Evolutionary conservation across 805 yeast genomes (phyloP).

Genomic region (Candida coleopterorum): DNA sequence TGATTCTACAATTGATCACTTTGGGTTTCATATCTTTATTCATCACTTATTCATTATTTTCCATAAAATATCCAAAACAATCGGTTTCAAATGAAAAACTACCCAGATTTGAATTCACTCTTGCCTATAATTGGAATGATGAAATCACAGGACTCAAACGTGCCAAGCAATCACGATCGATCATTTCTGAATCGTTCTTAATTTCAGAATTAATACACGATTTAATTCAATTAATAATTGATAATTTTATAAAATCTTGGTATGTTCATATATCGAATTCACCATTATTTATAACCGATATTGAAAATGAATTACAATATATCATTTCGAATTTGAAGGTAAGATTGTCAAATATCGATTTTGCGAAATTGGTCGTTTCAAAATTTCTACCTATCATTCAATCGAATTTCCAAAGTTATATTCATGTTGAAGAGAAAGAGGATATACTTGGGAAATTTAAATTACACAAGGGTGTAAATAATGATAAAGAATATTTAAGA

Average conservation of each 20-base stretch:
- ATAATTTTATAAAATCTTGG: slow-evolving; percentile 59
- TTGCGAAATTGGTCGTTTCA: slow-evolving; percentile 53
- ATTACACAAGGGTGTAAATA: slow-evolving; percentile 57
- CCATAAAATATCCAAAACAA: not conserved
- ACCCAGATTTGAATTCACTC: slow-evolving; percentile 6
- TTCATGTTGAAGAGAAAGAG: slow-evolving; percentile 36
- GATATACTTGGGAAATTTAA: too few species aligned
- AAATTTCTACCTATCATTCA: slow-evolving; percentile 61
- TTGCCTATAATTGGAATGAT: slow-evolving; percentile 10
- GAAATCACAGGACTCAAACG: slow-evolving; percentile 19
- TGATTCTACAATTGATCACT: not conserved
- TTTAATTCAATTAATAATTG: slow-evolving; percentile 42
- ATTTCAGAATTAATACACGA: slow-evolving; percentile 51
- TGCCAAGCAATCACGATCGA: slow-evolving; percentile 17
- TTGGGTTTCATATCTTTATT: not conserved
- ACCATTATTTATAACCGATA: slow-evolving; percentile 28
- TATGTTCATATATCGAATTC: slow-evolving; percentile 39
- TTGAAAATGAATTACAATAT: slow-evolving; percentile 40
- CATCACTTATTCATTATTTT: not conserved
- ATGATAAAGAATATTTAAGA: slow-evolving; percentile 49
- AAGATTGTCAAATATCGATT: slow-evolving; percentile 43
- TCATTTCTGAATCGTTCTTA: slow-evolving; percentile 45
- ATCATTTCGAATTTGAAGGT: slow-evolving; percentile 39
- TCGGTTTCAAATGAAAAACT: not conserved
- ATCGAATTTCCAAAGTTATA: slow-evolving; percentile 53